Conservation (phyloP, 2,329 filamentous ascomycete genomes). For the Neonectria ditissima region DNA sequence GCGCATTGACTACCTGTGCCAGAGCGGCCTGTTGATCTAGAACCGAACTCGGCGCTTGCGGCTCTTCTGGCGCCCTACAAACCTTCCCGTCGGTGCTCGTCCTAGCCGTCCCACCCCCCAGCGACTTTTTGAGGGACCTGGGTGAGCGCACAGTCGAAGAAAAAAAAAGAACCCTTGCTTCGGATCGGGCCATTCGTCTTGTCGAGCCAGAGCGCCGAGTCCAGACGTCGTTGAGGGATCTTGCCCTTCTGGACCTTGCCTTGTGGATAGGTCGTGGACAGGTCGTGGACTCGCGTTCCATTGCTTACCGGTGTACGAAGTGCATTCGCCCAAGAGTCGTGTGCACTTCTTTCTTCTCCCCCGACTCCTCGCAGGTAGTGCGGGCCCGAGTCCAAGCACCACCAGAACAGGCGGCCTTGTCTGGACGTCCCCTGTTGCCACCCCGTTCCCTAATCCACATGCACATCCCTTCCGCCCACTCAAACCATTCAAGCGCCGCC, state of each 20-base stretch:
- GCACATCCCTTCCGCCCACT: constrained; percentile 14
- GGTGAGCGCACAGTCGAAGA: not conserved
- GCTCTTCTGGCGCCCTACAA: constrained; percentile 38
- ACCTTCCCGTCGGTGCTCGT: constrained; percentile 23
- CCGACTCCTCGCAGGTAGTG: not conserved
- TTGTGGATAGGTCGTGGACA: too few relatives aligned
- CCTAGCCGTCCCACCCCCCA: constrained; percentile 13
- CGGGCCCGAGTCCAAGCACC: not conserved
- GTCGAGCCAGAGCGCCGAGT: not conserved
- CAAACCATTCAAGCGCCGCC: constrained; percentile 9
- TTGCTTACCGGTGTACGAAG: not conserved
- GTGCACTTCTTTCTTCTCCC: not conserved
- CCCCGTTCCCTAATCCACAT: constrained; percentile 11
- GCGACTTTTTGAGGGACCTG: constrained; percentile 10
- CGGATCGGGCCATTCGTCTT: constrained; percentile 5
- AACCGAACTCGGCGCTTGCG: constrained; percentile 26
- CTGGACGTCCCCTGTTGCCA: constrained; percentile 23
- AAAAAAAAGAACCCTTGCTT: too few relatives aligned
- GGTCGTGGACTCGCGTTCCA: too few relatives aligned
- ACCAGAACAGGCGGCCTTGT: constrained; percentile 2
- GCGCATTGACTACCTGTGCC: constrained; percentile 4
- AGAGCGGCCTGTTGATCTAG: constrained; percentile 27
- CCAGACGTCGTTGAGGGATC: not conserved
- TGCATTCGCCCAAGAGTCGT: not conserved
- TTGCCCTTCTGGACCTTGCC: not conserved